Conservation (phyloP, 257 asterid species). For the Nicotiana tomentosiformis region DNA sequence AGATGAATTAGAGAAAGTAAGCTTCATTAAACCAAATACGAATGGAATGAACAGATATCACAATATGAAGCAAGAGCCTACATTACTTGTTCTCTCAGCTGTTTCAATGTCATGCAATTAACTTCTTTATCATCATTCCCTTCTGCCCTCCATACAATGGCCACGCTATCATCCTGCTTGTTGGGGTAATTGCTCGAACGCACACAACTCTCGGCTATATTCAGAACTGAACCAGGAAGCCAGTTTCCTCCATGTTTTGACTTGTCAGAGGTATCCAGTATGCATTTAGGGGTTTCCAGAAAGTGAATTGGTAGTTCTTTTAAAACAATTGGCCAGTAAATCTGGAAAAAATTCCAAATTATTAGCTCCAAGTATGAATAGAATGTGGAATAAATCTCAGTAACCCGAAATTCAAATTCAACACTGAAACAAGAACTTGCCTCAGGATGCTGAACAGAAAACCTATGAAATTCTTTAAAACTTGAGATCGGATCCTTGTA, state of each 20-base stretch:
- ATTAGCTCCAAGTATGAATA: not conserved
- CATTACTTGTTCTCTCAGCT: slow-evolving; percentile 90
- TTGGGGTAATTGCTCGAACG: slow-evolving; percentile 35
- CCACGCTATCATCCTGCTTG: slow-evolving; percentile 54
- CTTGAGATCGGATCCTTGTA: slow-evolving; percentile 80
- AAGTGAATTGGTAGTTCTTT: slow-evolving; percentile 58
- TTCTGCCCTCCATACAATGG: slow-evolving; percentile 86
- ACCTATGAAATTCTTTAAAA: slow-evolving; percentile 59
- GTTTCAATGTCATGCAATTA: slow-evolving; percentile 45
- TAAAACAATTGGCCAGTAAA: slow-evolving; percentile 66
- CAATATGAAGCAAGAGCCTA: slow-evolving; percentile 28
- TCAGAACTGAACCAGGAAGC: slow-evolving; percentile 79
- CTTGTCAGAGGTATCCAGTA: slow-evolving; percentile 59
- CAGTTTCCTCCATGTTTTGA: slow-evolving; percentile 69
- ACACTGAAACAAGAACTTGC: slow-evolving; percentile 29
- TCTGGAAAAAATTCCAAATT: slow-evolving; percentile 28
- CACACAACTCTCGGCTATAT: slow-evolving; percentile 86
- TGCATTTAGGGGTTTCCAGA: slow-evolving; percentile 48
- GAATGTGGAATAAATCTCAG: not conserved
- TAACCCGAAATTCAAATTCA: not conserved
- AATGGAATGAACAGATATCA: not conserved
- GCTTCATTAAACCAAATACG: not conserved
- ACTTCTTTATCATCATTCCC: slow-evolving; percentile 46
- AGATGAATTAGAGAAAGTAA: not conserved
- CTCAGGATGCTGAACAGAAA: slow-evolving; percentile 82